Evolutionary conservation across 306 rosid species (phyloP), one percentile per base, ranked within the genome.

Genomic region (Purshia tridentata): DNA sequence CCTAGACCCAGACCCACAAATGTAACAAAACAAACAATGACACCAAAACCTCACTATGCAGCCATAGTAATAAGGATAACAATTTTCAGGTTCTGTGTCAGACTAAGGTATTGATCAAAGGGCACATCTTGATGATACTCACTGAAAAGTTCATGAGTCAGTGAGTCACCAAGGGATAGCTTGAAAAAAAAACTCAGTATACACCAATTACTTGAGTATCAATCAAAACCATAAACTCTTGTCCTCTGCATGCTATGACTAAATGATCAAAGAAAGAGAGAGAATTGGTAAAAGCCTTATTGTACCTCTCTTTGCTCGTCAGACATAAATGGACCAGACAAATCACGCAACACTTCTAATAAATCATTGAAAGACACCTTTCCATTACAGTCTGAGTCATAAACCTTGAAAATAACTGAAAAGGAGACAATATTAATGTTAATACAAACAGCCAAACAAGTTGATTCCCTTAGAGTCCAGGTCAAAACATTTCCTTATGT

Each of bases 231-330:
- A 47, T 49, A 20, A 61, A 48, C 16, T 23, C 19, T 23, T 4
- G n/a, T n/a, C 65, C 8, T n/a, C 8, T n/a, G n/a, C 37, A 19
- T 41, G 18, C 13, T 45, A 29, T 6, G 23, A 23, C 39, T 74
- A 72, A 41, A 45, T 39, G 45, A 77, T 16, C 56, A 41, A 56
- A 65, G 60, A 60, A 67, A 46, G 45, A 47, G 64, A 76, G 46
- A 42, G 15, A 15, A 0, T 3, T 23, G 42, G 41, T 19, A 42
- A 13, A 80, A 70, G 73, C 78, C 56, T 65, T 69, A 58, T 13
- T 45, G 73, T 89, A 94, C 98, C 97, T 89, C 97, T 91, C 96
- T 88, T 77, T 91, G 97, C 70, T 88, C 81, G 58, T 89, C 95
- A 19, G 95, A 84, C 88, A 94, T 85, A 83, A 88, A 94, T 54